Base-by-base conservation (phyloP, 352 stramenopile genomes). In the Thraustotheca clavata region DNA sequence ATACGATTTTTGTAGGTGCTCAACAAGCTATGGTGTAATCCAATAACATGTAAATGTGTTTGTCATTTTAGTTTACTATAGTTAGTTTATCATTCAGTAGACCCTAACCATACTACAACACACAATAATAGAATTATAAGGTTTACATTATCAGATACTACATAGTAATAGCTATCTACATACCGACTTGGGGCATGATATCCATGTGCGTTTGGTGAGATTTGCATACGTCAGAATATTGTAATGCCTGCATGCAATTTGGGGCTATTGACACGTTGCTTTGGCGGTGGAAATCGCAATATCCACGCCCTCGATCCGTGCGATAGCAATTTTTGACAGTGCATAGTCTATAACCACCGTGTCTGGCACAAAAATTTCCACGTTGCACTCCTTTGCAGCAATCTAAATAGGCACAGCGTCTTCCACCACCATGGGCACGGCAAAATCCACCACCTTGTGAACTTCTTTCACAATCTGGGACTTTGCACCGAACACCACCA, bases 351-450 rank as follows among this genome's bases (percentile, higher is more conserved):
- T 27, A 47, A n/a, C 39, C 39, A 47, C 49, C 49, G 6, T 61
- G 52, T 20, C 20, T 32, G 16, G 52, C 34, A 5, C 52, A 61
- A 32, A n/a, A 24, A 24, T 77, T 91, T 62, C 76, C 87, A 34
- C 83, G 82, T 59, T 95, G 87, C 5, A 84, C 87, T 14, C 87
- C 86, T 61, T 95, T 94, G 35, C 77, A 69, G 67, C 87, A 94
- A 12, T 80, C 71, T 0, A 72, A 52, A 1, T 69, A 61, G 0
- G 73, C 72, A 52, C 87, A 95, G 20, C 80, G 79, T 69, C 91
- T 91, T 54, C 87, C 86, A 29, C 87, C 87, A 27, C 87, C 87
- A 69, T 95, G 87, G 59, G 88, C 86, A 27, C 92, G 86, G 40
- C 87, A 95, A 24, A 88, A 66, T n/a, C 83, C 80, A 39, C 84